Base-by-base conservation (phyloP, 1,139 yeast species). In the Ogataea hybrid region DNA sequence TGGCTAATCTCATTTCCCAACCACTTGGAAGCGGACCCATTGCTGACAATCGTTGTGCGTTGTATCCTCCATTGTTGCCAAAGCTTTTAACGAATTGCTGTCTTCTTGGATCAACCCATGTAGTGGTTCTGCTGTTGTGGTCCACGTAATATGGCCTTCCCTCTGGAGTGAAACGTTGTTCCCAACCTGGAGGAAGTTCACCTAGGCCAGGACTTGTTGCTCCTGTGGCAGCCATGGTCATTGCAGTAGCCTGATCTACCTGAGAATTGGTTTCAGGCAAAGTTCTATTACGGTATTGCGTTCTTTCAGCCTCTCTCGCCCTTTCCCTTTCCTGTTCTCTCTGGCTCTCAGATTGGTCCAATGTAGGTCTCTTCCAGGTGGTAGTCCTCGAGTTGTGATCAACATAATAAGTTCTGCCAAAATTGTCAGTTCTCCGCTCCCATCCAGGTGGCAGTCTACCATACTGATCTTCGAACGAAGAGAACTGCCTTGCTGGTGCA, bases 41-140 rank as follows among this genome's bases (percentile, higher is more conserved):
- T 64, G 94, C 97, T 39, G 96, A 85, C n/a, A 92, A 96, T 25
- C 98, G 96, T 68, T 92, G 98, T 58, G 94, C 97, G 68, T 89
- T 96, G 52, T 90, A 87, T 11, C 96, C 88, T 17, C 88, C 78
- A 51, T 71, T 69, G 56, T 87, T 88, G 28, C 96, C 96, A 64
- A 86, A 89, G 50, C 95, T 89, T 63, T 97, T 85, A 56, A 92
- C 94, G 65, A 89, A 92, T 70, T 92, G 99, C 68, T 92, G 98
- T 67, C 98, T 82, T 68, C 98, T 80, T 51, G 99, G 99, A 65
- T 92, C 99, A 41, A 92, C 99, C 99, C 99, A 92, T 4, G 99
- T 94, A 5, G 99, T 92, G 0, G 99, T 92, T 65, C 98, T 80
- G 14, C 98, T 92, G 65, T 92, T 92, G 69, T 92, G 98, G 65